These are phyloP conservation scores for Fusarium euwallaceae DNA, from an alignment of 2,329 filamentous ascomycete species.

Conservation along the genomic window DNA sequence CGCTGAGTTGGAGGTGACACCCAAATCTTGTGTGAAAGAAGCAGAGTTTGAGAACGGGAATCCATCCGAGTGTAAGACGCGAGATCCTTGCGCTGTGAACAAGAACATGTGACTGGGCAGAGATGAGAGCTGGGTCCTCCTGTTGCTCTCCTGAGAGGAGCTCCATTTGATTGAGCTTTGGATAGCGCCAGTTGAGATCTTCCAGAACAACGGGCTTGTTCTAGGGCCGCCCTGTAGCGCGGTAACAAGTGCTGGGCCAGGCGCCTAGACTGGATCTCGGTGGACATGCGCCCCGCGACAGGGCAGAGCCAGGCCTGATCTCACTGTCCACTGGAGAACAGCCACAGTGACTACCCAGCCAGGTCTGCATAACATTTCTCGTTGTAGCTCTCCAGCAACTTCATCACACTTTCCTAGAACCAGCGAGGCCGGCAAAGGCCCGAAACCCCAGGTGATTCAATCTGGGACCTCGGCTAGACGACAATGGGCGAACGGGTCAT, in stretches of 20 bases:
- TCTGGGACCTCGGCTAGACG: background rate
- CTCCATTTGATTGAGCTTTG: slow-evolving; percentile 5
- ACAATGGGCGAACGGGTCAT: background rate
- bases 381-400: background rate
- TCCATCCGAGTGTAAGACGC: background rate
- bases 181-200: slow-evolving; percentile 25
- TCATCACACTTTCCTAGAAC: slow-evolving; percentile 7
- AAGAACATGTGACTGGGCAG: background rate
- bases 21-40: background rate
- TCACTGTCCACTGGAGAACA: slow-evolving; percentile 11
- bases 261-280: slow-evolving; percentile 3
- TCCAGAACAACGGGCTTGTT: slow-evolving; percentile 36
- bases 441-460: background rate
- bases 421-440: background rate
- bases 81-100: background rate
- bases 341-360: slow-evolving; percentile 1
- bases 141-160: background rate
- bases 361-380: background rate
- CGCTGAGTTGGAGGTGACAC: slow-evolving; percentile 9
- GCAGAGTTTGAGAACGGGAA: slow-evolving; percentile 14
- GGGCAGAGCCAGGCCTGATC: slow-evolving; percentile 12
- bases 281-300: slow-evolving; percentile 18
- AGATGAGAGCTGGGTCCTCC: background rate
- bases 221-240: slow-evolving; percentile 21
- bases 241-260: background rate